A percentile compares a stretch with the other conserved stretches of the same genome.
Evolutionary conservation across 2,329 filamentous ascomycete species (phyloP).

Genomic region (Aspergillus jensenii): DNA sequence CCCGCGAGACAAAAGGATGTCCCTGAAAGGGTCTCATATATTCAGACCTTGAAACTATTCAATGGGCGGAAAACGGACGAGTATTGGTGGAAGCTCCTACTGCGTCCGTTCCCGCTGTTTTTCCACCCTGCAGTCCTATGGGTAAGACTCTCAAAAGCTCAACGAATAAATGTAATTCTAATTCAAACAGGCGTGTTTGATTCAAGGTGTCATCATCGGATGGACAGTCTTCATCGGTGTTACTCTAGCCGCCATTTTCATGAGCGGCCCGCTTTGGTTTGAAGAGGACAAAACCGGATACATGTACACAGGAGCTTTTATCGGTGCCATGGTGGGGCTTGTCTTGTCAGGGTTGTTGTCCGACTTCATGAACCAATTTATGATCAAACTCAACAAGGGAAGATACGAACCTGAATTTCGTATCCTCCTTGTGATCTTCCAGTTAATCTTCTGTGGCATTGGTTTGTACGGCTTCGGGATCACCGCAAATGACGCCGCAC

Average conservation of each 20-base stretch:
- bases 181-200: conserved; percentile 57
- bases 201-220: conserved; percentile 87
- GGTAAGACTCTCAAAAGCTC: conserved; percentile 47
- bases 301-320: conserved; percentile 79
- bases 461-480: conserved; percentile 85
- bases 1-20: conserved; percentile 6
- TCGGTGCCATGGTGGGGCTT: conserved; percentile 79
- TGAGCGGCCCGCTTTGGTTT: conserved; percentile 79
- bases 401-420: conserved; percentile 92
- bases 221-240: conserved; percentile 94
- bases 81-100: conserved; percentile 62
- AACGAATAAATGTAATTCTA: conserved; percentile 11
- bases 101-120: conserved; percentile 79
- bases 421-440: conserved; percentile 77
- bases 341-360: conserved; percentile 70
- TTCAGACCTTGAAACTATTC: conserved; percentile 66
- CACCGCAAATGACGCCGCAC: conserved; percentile 60
- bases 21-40: conserved; percentile 57
- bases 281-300: conserved; percentile 79
- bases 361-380: conserved; percentile 67
- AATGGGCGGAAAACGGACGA: conserved; percentile 81
- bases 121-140: conserved; percentile 83
- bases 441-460: conserved; percentile 72
- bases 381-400: conserved; percentile 75
- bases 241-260: conserved; percentile 76